phyloP scores from a whole-genome alignment of 352 stramenopile genomes.

The Globisporangium heterothallicum region DNA sequence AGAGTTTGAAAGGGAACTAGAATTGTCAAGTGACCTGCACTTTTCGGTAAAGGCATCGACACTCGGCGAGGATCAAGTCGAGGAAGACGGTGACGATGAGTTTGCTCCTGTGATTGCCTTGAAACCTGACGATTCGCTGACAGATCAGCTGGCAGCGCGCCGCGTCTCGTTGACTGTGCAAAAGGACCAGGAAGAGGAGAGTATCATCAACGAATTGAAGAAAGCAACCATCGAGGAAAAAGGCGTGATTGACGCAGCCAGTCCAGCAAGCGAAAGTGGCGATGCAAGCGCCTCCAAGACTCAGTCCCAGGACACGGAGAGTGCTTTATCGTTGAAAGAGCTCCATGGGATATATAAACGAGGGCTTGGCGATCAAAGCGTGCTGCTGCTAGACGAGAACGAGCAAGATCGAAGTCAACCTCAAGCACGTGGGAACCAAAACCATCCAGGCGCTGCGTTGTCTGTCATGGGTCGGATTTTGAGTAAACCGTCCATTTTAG shows the following conservation, averaged over 20 bases:
- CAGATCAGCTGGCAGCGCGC: slow-evolving; percentile 13
- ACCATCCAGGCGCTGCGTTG: slow-evolving; percentile 4
- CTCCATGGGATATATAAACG: slow-evolving; percentile 80
- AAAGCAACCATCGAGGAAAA: slow-evolving; percentile 36
- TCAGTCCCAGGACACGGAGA: slow-evolving; percentile 2
- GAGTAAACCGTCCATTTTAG: slow-evolving; percentile 26
- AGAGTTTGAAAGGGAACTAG: slow-evolving; percentile 41
- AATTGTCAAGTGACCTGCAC: slow-evolving; percentile 21
- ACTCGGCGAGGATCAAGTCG: neutral
- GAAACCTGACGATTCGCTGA: neutral
- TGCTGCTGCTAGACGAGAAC: slow-evolving; percentile 39
- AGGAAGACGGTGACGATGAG: slow-evolving; percentile 29
- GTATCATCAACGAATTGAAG: slow-evolving; percentile 37
- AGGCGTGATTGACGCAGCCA: neutral
- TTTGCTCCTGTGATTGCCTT: slow-evolving; percentile 15
- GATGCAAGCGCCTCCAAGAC: neutral
- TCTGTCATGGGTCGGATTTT: slow-evolving; percentile 45
- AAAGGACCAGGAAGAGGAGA: slow-evolving; percentile 29
- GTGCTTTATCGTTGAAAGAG: slow-evolving; percentile 50
- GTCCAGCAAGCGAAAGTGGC: neutral
- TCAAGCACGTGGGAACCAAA: neutral
- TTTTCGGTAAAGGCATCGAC: slow-evolving; percentile 26
- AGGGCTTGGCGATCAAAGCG: slow-evolving; percentile 65
- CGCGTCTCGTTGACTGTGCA: slow-evolving; percentile 18
- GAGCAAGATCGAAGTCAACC: slow-evolving; percentile 5